Conservation (phyloP, 1,284 basidiomycete species). For the Agaricales sp. region DNA sequence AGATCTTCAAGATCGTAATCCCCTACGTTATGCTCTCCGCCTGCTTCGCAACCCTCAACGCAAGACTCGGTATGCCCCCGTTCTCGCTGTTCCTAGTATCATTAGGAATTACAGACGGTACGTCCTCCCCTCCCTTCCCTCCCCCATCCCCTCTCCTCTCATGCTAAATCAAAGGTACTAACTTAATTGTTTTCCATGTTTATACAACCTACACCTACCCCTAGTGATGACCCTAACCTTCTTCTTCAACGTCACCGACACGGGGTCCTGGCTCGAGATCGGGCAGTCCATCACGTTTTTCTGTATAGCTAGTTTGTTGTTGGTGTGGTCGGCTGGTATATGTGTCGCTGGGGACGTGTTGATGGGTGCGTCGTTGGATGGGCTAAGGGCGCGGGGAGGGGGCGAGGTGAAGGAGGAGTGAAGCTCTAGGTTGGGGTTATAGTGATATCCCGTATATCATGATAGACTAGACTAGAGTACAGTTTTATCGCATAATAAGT, state of each 20-base stretch:
- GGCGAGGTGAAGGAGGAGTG: background rate
- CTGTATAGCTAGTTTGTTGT: slow-evolving; percentile 71
- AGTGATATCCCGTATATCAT: too few relatives aligned
- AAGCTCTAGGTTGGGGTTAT: too few relatives aligned
- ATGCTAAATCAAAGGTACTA: background rate
- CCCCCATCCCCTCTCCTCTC: background rate
- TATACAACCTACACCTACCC: too few relatives aligned
- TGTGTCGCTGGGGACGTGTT: slow-evolving; percentile 60
- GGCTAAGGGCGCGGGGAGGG: background rate
- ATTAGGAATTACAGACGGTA: slow-evolving; percentile 65
- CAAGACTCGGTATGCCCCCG: slow-evolving; percentile 54
- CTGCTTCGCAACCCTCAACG: slow-evolving; percentile 58
- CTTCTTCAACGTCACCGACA: slow-evolving; percentile 78
- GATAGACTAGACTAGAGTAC: too few relatives aligned
- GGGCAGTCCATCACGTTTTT: slow-evolving; percentile 87
- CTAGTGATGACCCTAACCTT: slow-evolving; percentile 70
- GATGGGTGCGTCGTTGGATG: slow-evolving; percentile 29
- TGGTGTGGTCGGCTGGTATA: slow-evolving; percentile 72
- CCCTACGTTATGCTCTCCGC: slow-evolving; percentile 73
- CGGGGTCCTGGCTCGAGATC: slow-evolving; percentile 83
- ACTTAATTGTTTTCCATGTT: too few relatives aligned
- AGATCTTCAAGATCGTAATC: slow-evolving; percentile 78
- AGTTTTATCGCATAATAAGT: too few relatives aligned
- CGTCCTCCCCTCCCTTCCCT: slow-evolving; percentile 12
- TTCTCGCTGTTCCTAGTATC: slow-evolving; percentile 73